Percentiles rank a stretch among this genome's conserved stretches.
phyloP scores from a whole-genome alignment of 2,329 filamentous ascomycete species.

The Penicillium sp. region DNA sequence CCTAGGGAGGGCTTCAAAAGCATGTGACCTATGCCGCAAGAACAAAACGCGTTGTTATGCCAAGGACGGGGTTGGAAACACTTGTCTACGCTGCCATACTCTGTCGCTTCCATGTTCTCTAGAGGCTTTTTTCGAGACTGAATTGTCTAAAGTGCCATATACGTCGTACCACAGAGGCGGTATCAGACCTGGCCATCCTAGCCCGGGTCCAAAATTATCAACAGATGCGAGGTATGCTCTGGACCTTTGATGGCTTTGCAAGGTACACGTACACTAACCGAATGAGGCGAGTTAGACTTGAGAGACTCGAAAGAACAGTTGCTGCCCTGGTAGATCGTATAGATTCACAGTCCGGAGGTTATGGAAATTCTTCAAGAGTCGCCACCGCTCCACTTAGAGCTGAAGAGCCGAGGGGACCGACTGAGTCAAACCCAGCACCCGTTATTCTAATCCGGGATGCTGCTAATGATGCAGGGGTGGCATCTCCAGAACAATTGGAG shows the following conservation, averaged over 20 bases:
- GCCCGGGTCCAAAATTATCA: not conserved
- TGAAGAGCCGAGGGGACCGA: not conserved
- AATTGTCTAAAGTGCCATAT: not conserved
- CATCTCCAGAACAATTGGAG: conserved; percentile 11
- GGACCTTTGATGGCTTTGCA: no score
- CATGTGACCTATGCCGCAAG: conserved; percentile 40
- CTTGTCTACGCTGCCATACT: conserved; percentile 41
- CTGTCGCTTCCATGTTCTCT: conserved; percentile 39
- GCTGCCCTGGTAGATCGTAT: not conserved
- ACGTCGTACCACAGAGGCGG: no score
- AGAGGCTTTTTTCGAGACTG: not conserved
- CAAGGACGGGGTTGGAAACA: conserved; percentile 24
- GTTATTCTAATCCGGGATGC: conserved; percentile 36
- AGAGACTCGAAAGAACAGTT: not conserved
- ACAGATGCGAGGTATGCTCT: not conserved
- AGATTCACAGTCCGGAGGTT: not conserved
- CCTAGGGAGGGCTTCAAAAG: conserved; percentile 27
- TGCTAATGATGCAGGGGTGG: conserved; percentile 32
- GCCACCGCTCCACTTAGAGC: not conserved
- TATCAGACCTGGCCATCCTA: not conserved
- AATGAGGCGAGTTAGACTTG: not conserved
- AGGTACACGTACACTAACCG: not conserved
- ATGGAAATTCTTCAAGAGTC: not conserved
- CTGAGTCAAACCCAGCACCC: conserved; percentile 23
- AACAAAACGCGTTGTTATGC: conserved; percentile 46